Evolutionary conservation across 1,284 basidiomycete genomes (phyloP).

Genomic region (Sparassis latifolia): DNA sequence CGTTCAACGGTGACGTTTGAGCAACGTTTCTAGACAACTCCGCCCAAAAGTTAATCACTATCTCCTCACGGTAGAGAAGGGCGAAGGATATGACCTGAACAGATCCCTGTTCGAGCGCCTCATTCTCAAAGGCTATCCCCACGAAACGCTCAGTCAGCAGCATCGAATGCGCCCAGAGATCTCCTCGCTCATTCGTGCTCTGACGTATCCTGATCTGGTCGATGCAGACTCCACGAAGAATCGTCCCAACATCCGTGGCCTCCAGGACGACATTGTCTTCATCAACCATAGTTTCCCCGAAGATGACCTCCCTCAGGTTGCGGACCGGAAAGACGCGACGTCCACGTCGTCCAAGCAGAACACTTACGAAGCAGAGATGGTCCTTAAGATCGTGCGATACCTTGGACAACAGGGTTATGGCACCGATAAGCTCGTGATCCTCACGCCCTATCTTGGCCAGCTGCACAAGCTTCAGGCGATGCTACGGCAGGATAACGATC

Average conservation of each 20-base stretch:
- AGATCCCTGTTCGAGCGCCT: conserved; percentile 61
- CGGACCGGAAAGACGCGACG: conserved; percentile 38
- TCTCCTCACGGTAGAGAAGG: conserved; percentile 54
- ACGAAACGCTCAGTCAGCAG: conserved; percentile 46
- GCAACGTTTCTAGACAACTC: conserved; percentile 41
- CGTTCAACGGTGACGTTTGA: background rate
- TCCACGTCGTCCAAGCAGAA: conserved; percentile 56
- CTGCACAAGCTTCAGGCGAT: conserved; percentile 41
- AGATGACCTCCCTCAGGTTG: conserved; percentile 34
- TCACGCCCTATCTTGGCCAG: conserved; percentile 66
- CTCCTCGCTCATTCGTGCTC: conserved; percentile 44
- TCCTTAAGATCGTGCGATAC: conserved; percentile 57
- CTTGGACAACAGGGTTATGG: conserved; percentile 63
- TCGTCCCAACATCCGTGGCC: conserved; percentile 45
- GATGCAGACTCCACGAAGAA: conserved; percentile 44
- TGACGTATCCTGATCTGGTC: conserved; percentile 58
- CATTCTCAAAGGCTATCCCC: conserved; percentile 55
- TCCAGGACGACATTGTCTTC: conserved; percentile 53
- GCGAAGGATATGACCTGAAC: conserved; percentile 58
- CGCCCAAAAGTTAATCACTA: conserved; percentile 66
- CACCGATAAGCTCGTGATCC: conserved; percentile 47
- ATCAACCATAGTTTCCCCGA: conserved; percentile 53
- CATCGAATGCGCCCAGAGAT: conserved; percentile 71
- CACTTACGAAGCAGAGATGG: conserved; percentile 47
- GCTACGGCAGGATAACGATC: conserved; percentile 44